Evolutionary conservation across 805 yeast genomes (phyloP).

Genomic region (Candida multigemmis): DNA sequence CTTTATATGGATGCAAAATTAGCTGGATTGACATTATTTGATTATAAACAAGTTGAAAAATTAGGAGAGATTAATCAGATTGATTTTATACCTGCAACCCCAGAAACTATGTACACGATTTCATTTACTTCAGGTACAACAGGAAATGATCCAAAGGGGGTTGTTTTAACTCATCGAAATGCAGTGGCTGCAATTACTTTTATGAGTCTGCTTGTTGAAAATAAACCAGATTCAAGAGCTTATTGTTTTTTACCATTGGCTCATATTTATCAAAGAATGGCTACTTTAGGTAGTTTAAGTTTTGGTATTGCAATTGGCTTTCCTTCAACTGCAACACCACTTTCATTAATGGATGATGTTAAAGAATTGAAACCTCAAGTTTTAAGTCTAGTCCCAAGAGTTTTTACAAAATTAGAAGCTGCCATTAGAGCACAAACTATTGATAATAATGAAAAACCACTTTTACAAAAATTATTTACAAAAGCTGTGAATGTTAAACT

Average conservation of each 20-base stretch:
- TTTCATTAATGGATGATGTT: slow-evolving; percentile 19
- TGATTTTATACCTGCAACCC: slow-evolving; percentile 35
- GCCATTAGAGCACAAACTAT: slow-evolving; percentile 14
- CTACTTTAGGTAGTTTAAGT: slow-evolving; percentile 32
- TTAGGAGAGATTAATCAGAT: slow-evolving; percentile 21
- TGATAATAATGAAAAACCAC: slow-evolving; percentile 15
- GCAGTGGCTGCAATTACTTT: slow-evolving; percentile 39
- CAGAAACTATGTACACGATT: slow-evolving; percentile 45
- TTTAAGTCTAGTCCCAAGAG: slow-evolving; percentile 28
- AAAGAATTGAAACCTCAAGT: slow-evolving; percentile 16
- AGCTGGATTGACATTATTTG: slow-evolving; percentile 11
- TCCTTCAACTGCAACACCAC: slow-evolving; percentile 28
- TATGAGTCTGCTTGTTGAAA: slow-evolving; percentile 5
- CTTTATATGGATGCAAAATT: slow-evolving; percentile 8
- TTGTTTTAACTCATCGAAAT: slow-evolving; percentile 42
- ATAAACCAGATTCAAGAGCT: slow-evolving; percentile 9
- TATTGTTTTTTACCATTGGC: slow-evolving; percentile 48
- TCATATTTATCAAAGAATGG: slow-evolving; percentile 47
- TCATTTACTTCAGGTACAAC: slow-evolving; percentile 74
- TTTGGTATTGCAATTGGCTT: slow-evolving; percentile 46
- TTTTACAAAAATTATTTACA: slow-evolving; percentile 12
- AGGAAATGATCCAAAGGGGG: slow-evolving; percentile 63
- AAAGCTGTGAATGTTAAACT: slow-evolving; percentile 12
- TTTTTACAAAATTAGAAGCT: slow-evolving; percentile 24
- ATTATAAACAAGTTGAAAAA: slow-evolving; percentile 20